Evolutionary conservation across 192 early-diverging fungal species (phyloP).

Genomic region (Umbelopsis sp.): DNA sequence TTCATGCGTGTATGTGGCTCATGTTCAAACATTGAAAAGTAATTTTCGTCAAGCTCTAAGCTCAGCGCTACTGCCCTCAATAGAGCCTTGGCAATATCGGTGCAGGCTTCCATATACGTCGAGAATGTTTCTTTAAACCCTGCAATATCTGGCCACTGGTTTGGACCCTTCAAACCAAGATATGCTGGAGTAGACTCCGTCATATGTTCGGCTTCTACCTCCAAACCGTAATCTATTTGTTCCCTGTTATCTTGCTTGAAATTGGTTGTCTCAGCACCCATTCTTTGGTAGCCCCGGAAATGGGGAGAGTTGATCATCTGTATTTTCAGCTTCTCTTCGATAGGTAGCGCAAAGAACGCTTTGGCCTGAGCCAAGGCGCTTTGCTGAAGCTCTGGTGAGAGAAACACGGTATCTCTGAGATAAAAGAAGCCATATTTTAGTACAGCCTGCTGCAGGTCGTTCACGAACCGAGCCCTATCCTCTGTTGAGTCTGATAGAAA

Average conservation of each 20-base stretch:
- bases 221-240: constrained; percentile 61
- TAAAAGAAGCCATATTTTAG: constrained; percentile 50
- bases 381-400: constrained; percentile 24
- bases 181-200: constrained; percentile 40
- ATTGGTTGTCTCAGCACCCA: constrained; percentile 39
- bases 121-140: constrained; percentile 46
- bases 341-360: constrained; percentile 56
- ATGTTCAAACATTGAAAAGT: constrained; percentile 46
- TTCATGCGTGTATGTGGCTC: constrained; percentile 49
- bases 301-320: constrained; percentile 58
- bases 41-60: constrained; percentile 41
- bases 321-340: constrained; percentile 57
- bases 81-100: constrained; percentile 46
- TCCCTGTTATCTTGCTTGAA: constrained; percentile 50
- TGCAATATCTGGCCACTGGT: constrained; percentile 63
- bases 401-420: constrained; percentile 27
- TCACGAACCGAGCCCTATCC: constrained; percentile 24
- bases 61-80: constrained; percentile 51
- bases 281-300: constrained; percentile 57
- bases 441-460: constrained; percentile 38
- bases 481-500: neutral
- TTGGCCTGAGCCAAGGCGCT: constrained; percentile 43
- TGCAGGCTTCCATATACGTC: constrained; percentile 43
- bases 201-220: constrained; percentile 33
- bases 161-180: constrained; percentile 57